Evolutionary conservation across 2,329 filamentous ascomycete genomes (phyloP).

Genomic region (Tolypocladium capitatum): DNA sequence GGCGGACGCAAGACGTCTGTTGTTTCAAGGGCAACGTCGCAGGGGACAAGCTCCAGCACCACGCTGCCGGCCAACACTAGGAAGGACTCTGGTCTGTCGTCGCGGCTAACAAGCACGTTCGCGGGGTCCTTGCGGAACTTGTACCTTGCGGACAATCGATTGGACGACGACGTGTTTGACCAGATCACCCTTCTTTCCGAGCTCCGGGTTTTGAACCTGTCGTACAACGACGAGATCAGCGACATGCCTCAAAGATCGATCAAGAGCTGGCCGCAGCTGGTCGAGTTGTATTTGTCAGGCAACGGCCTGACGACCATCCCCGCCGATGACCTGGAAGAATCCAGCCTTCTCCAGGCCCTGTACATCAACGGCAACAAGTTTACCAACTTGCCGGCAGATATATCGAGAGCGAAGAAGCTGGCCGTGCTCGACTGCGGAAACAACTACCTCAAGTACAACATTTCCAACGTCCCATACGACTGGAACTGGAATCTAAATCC

Average conservation of each 20-base stretch:
- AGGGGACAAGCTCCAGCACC: slow-evolving; percentile 29
- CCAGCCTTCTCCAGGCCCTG: slow-evolving; percentile 72
- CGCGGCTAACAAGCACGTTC: slow-evolving; percentile 73
- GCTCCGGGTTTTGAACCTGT: slow-evolving; percentile 78
- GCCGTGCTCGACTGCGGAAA: slow-evolving; percentile 88
- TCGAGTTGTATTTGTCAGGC: slow-evolving; percentile 87
- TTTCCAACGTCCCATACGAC: slow-evolving; percentile 96
- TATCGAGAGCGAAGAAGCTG: slow-evolving; percentile 86
- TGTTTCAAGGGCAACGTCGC: slow-evolving; percentile 49
- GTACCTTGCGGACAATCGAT: slow-evolving; percentile 82
- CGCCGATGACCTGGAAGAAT: slow-evolving; percentile 86
- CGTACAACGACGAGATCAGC: slow-evolving; percentile 78
- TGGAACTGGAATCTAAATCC: slow-evolving; percentile 99
- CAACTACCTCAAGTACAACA: slow-evolving; percentile 95
- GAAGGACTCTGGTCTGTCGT: slow-evolving; percentile 83
- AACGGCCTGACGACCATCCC: slow-evolving; percentile 88
- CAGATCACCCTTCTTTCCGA: slow-evolving; percentile 74
- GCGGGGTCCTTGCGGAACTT: slow-evolving; percentile 72
- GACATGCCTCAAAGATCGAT: slow-evolving; percentile 85
- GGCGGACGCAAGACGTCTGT: slow-evolving; percentile 77
- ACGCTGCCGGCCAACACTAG: slow-evolving; percentile 43
- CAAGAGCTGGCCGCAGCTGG: slow-evolving; percentile 76
- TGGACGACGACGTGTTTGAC: slow-evolving; percentile 92
- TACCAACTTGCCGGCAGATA: slow-evolving; percentile 86
- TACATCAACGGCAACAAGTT: slow-evolving; percentile 98